Evolutionary conservation across 495 filamentous ascomycete genomes (phyloP), one percentile per base, ranked within the genome.

Genomic region (Aspergillus mulundensis): DNA sequence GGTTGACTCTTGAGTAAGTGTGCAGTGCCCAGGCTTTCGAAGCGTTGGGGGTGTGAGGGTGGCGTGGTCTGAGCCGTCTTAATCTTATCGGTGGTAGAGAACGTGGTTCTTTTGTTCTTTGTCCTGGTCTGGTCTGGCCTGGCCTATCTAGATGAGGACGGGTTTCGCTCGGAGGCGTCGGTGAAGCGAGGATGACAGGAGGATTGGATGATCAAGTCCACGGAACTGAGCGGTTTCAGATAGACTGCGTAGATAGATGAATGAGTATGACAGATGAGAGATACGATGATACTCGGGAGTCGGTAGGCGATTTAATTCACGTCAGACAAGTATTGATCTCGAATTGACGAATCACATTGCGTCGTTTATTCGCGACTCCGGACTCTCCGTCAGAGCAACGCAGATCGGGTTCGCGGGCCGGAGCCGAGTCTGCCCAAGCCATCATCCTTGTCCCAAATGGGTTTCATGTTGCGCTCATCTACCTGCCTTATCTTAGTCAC

Each of bases 271-370:
- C n/a, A n/a, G n/a, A 28, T 28, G 25, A 28, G 25, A 3, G 25
- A 28, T n/a, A n/a, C n/a, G n/a, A n/a, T n/a, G n/a, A n/a, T n/a
- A n/a, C n/a, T n/a, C n/a, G n/a, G n/a, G n/a, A n/a, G n/a, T n/a
- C n/a, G n/a, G n/a, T n/a, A n/a, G n/a, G n/a, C n/a, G n/a, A n/a
- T n/a, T n/a, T n/a, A n/a, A n/a, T n/a, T n/a, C n/a, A n/a, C n/a
- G n/a, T n/a, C n/a, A n/a, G n/a, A n/a, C n/a, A n/a, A 14, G 34
- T 41, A 59, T 63, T 65, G 66, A 49, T 64, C 18, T 60, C 21
- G 54, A 71, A 62, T 58, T 71, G 66, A 30, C 69, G 62, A 71
- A 71, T 71, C 65, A 69, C 34, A 43, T 20, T 39, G 7, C 7
- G 4, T 21, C 16, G 0, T 50, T 15, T 36, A 36, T 36, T 36